Evolutionary conservation across 2,329 filamentous ascomycete species (phyloP).

Genomic region (Pseudonectria buxi): DNA sequence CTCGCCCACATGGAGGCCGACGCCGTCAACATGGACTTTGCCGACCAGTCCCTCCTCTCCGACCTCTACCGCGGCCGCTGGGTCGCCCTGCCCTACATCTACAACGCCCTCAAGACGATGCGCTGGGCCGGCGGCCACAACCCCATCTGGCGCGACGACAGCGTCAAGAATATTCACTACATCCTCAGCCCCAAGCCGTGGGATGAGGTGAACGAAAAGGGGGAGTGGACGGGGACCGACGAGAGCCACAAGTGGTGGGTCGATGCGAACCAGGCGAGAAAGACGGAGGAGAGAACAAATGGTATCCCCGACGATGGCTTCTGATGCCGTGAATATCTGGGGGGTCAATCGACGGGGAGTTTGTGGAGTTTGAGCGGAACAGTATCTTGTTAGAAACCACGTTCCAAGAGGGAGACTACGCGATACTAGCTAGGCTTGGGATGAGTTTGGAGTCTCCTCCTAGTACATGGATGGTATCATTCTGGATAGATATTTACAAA

Average conservation of each 20-base stretch:
- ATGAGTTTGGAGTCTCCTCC: too few species aligned
- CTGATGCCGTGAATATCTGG: slow-evolving; percentile 4
- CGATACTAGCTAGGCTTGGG: too few species aligned
- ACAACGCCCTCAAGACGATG: slow-evolving; percentile 58
- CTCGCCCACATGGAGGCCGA: slow-evolving; percentile 42
- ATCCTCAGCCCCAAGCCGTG: slow-evolving; percentile 57
- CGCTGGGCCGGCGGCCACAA: slow-evolving; percentile 45
- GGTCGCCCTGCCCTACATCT: slow-evolving; percentile 52
- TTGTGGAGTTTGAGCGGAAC: not conserved
- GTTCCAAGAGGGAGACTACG: too few species aligned
- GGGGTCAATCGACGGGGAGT: not conserved
- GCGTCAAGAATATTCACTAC: slow-evolving; percentile 56
- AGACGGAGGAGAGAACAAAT: slow-evolving; percentile 30
- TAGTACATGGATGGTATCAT: not conserved
- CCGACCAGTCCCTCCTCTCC: slow-evolving; percentile 53
- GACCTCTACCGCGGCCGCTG: slow-evolving; percentile 49
- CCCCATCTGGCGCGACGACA: slow-evolving; percentile 50
- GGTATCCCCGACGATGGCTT: slow-evolving; percentile 28
- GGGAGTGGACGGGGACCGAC: slow-evolving; percentile 37
- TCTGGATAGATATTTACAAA: not conserved
- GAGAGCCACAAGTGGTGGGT: slow-evolving; percentile 53
- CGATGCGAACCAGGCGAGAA: slow-evolving; percentile 40
- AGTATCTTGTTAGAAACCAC: not conserved
- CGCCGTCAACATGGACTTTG: slow-evolving; percentile 45
- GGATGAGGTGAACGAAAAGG: slow-evolving; percentile 42